These are phyloP conservation scores for Raddia guianensis DNA, from an alignment of 176 grass and related monocot genomes.

Conservation along the genomic window DNA sequence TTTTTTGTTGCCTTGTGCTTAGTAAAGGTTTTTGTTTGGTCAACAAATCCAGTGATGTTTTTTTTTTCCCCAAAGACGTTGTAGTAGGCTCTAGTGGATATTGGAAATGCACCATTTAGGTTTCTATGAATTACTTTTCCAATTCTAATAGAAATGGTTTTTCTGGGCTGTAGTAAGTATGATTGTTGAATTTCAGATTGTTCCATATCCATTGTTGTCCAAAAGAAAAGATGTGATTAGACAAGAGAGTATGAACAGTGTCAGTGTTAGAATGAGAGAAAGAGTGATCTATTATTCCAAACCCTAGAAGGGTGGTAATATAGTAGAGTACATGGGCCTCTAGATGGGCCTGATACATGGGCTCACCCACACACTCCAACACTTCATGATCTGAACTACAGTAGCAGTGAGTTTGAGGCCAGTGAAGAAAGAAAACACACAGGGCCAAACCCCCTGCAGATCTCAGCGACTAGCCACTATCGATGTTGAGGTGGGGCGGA, in stretches of 20 bases:
- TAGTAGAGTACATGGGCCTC: too few relatives aligned
- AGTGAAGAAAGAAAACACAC: too few relatives aligned
- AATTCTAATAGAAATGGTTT: background rate
- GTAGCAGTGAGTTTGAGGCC: too few relatives aligned
- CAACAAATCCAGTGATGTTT: background rate
- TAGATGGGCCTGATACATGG: too few relatives aligned
- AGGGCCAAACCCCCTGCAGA: too few relatives aligned
- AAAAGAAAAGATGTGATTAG: background rate
- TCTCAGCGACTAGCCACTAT: too few relatives aligned
- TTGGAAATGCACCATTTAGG: background rate
- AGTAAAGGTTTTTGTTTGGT: background rate
- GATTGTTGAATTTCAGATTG: background rate
- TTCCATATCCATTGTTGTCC: slow-evolving; percentile 4
- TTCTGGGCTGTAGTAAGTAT: slow-evolving; percentile 9
- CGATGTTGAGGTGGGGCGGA: too few relatives aligned
- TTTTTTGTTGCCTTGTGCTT: slow-evolving; percentile 25
- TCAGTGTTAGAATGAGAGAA: too few relatives aligned
- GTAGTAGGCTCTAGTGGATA: background rate
- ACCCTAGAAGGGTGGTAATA: too few relatives aligned
- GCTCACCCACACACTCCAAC: too few relatives aligned
- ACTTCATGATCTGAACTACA: too few relatives aligned
- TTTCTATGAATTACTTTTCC: slow-evolving; percentile 1
- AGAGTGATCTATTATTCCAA: too few relatives aligned
- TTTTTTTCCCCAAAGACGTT: background rate
- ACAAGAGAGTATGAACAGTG: background rate